These are phyloP conservation scores for Penicillium riverlandense DNA, from an alignment of 495 filamentous ascomycete species.

Conservation along the genomic window DNA sequence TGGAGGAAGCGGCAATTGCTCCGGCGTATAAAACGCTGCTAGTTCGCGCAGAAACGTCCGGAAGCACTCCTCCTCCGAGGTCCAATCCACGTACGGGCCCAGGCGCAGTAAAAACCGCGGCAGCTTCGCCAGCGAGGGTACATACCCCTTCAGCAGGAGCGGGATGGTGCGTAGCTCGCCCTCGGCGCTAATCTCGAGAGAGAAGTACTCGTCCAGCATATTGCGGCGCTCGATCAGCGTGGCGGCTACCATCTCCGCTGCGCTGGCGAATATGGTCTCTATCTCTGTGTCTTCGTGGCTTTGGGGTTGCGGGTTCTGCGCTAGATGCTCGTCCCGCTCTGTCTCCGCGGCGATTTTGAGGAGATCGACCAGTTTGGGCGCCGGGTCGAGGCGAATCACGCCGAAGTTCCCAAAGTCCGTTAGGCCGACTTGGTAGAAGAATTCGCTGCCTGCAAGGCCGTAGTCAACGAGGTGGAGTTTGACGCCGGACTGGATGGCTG, in stretches of 20 bases:
- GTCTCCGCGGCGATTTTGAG: slow-evolving; percentile 65
- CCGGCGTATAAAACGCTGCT: slow-evolving; percentile 88
- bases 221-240: slow-evolving; percentile 67
- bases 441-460: slow-evolving; percentile 77
- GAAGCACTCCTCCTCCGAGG: slow-evolving; percentile 77
- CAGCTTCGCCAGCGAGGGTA: slow-evolving; percentile 75
- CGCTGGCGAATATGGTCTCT: slow-evolving; percentile 57
- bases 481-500: slow-evolving; percentile 86
- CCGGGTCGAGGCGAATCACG: slow-evolving; percentile 67
- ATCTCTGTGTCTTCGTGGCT: slow-evolving; percentile 31
- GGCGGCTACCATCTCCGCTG: slow-evolving; percentile 52
- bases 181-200: slow-evolving; percentile 67
- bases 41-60: slow-evolving; percentile 77
- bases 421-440: slow-evolving; percentile 94
- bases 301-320: slow-evolving; percentile 5
- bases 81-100: slow-evolving; percentile 87
- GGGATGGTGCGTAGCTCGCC: slow-evolving; percentile 77
- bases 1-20: slow-evolving; percentile 60
- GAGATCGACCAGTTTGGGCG: slow-evolving; percentile 63
- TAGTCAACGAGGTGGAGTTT: slow-evolving; percentile 95
- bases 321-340: slow-evolving; percentile 36
- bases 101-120: slow-evolving; percentile 83
- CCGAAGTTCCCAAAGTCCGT: slow-evolving; percentile 98
- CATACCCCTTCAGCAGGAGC: slow-evolving; percentile 82
- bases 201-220: slow-evolving; percentile 93